These are phyloP conservation scores for Ophiostoma sp. DNA, from an alignment of 2,329 filamentous ascomycete genomes.

Conservation along the genomic window DNA sequence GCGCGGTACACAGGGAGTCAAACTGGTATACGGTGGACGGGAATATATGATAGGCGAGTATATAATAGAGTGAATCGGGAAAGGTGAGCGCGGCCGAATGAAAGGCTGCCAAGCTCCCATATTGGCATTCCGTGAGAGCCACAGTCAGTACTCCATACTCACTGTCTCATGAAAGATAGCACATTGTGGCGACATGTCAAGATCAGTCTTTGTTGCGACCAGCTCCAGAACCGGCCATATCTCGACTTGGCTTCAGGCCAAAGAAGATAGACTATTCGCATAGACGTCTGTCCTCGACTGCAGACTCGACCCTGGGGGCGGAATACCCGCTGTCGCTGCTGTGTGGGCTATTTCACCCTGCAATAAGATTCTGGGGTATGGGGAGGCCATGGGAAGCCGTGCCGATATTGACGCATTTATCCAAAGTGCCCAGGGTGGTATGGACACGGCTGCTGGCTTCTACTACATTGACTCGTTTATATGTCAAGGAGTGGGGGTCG, in stretches of 20 bases:
- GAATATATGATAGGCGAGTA: not conserved
- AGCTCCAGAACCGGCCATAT: not conserved
- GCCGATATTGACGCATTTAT: constrained; percentile 15
- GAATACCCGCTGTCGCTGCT: not conserved
- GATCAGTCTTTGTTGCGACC: not conserved
- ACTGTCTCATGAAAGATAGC: not conserved
- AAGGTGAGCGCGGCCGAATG: not conserved
- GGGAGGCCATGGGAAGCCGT: constrained; percentile 14
- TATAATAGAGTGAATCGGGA: not conserved
- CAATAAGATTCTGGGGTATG: constrained; percentile 14
- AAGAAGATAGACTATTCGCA: not conserved
- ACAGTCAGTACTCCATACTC: not conserved
- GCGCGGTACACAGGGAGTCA: not conserved
- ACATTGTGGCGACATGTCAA: not conserved
- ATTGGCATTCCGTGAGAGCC: not conserved
- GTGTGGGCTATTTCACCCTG: not conserved
- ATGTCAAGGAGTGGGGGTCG: not conserved
- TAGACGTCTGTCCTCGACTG: not conserved
- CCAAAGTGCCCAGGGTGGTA: constrained; percentile 15
- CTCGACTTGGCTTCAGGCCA: not conserved
- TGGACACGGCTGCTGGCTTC: not conserved
- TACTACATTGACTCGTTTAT: not conserved
- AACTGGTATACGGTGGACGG: not conserved
- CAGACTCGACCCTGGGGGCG: not conserved
- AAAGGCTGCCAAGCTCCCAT: not conserved